These are phyloP conservation scores for Sugiyamaella smithiae DNA, from an alignment of 805 yeast genomes.

Conservation along the genomic window DNA sequence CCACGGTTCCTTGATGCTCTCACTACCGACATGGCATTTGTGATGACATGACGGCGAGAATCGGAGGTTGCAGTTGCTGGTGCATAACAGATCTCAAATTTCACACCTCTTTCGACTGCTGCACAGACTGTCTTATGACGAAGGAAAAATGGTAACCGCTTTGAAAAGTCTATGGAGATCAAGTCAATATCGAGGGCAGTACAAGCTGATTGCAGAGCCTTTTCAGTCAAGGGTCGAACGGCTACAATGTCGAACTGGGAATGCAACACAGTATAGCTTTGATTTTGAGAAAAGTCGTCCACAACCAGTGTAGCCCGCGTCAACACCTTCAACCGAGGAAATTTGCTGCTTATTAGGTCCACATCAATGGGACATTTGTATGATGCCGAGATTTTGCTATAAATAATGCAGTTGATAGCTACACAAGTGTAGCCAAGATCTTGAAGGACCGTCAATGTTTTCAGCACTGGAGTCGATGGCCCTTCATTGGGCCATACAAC, in stretches of 20 bases:
- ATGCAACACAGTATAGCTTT: conserved; percentile 36
- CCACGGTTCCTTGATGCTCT: conserved; percentile 83
- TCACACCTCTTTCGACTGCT: conserved; percentile 78
- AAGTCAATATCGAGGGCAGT: conserved; percentile 77
- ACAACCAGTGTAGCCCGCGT: conserved; percentile 73
- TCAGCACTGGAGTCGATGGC: conserved; percentile 16
- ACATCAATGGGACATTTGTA: conserved; percentile 40
- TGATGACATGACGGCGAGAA: conserved; percentile 59
- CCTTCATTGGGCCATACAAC: conserved; percentile 35
- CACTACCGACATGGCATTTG: conserved; percentile 69
- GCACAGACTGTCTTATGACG: conserved; percentile 82
- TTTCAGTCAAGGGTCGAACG: conserved; percentile 76
- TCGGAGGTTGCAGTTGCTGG: conserved; percentile 32
- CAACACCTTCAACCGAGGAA: conserved; percentile 48
- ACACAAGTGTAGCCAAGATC: conserved; percentile 65
- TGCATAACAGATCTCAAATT: conserved; percentile 71
- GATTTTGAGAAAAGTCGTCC: conserved; percentile 75
- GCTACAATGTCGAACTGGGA: conserved; percentile 75
- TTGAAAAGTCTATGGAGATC: conserved; percentile 65
- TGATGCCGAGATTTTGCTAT: conserved; percentile 26
- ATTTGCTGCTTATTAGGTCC: conserved; percentile 34
- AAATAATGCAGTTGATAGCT: conserved; percentile 59
- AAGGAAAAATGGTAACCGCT: conserved; percentile 68
- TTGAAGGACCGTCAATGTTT: conserved; percentile 27
- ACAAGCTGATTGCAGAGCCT: conserved; percentile 70